Evolutionary conservation across 495 filamentous ascomycete genomes (phyloP), one percentile per base, ranked within the genome.

Genomic region (Astrothelium subdiscretum): DNA sequence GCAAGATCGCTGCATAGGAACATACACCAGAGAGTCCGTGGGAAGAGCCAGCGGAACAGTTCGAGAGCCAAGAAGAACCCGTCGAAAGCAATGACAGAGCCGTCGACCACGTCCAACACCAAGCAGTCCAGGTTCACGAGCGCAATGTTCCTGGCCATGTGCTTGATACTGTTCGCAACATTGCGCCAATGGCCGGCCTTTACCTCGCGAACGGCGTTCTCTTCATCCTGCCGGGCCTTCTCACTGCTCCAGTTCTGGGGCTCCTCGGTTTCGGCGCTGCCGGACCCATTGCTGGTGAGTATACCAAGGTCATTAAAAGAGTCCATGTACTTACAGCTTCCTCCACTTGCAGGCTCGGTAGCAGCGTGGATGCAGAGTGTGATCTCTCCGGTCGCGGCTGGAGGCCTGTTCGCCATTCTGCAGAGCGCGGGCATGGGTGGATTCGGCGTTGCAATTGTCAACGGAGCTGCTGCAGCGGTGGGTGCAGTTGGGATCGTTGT

Each of bases 401-500:
- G 54, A 12, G 60, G 60, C 18, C 3, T 57, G 1, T 72, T 71
- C 42, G 68, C 70, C 3, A 63, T 60, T 2, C 40, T 71, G 12
- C 67, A 72, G 62, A 72, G 71, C 57, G 71, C 68, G 12, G 68
- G 51, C 0, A 67, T 67, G 60, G 67, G 38, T 1, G 71, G 70
- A 5, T 66, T 61, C 32, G 71, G 71, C 3, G 58, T 60, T 27
- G 65, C 63, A 0, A 32, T 61, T 3, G 70, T 72, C 6, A 68
- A 67, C 20, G 43, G 12, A 15, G n/a, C n/a, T 22, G n/a, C 20
- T 5, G 43, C 43, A 18, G 10, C n/a, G 12, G 43, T 5, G 20
- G 43, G 43, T 15, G 43, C n/a, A 20, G 43, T 48, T n/a, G 43
- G 43, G 43, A 22, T 48, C 5, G 43, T 5, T 20, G 5, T 22